These are phyloP conservation scores for Penicillium capsulatum DNA, from an alignment of 2,329 filamentous ascomycete species.

Conservation along the genomic window DNA sequence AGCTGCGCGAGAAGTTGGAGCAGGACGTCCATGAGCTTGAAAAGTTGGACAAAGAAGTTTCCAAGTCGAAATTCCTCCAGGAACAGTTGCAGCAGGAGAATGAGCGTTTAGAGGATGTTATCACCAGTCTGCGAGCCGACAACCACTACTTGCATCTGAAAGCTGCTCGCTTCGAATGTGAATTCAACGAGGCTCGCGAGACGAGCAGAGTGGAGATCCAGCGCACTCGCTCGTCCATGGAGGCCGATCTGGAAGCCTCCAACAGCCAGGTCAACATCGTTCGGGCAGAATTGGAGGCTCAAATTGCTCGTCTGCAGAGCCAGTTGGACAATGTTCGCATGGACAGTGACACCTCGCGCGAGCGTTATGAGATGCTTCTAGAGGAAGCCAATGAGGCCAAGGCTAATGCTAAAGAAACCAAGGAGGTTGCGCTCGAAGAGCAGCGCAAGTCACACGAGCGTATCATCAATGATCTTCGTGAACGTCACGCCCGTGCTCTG, in stretches of 20 bases:
- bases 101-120: constrained; percentile 59
- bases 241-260: constrained; percentile 75
- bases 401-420: constrained; percentile 51
- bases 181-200: constrained; percentile 79
- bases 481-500: constrained; percentile 69
- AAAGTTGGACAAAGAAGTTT: constrained; percentile 68
- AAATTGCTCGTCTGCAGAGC: constrained; percentile 65
- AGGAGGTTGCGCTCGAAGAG: constrained; percentile 53
- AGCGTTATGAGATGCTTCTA: constrained; percentile 75
- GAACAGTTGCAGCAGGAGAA: constrained; percentile 58
- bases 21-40: constrained; percentile 59
- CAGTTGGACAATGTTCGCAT: constrained; percentile 74
- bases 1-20: constrained; percentile 58
- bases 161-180: constrained; percentile 67
- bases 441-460: constrained; percentile 65
- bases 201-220: constrained; percentile 75
- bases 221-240: constrained; percentile 71
- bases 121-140: constrained; percentile 47
- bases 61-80: constrained; percentile 74
- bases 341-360: constrained; percentile 75
- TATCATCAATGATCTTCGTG: constrained; percentile 68
- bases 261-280: constrained; percentile 82
- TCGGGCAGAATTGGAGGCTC: constrained; percentile 74
- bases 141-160: constrained; percentile 69
- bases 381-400: constrained; percentile 73